Base-by-base conservation (phyloP, 495 filamentous ascomycete species). In the Penicillium paxilli region DNA sequence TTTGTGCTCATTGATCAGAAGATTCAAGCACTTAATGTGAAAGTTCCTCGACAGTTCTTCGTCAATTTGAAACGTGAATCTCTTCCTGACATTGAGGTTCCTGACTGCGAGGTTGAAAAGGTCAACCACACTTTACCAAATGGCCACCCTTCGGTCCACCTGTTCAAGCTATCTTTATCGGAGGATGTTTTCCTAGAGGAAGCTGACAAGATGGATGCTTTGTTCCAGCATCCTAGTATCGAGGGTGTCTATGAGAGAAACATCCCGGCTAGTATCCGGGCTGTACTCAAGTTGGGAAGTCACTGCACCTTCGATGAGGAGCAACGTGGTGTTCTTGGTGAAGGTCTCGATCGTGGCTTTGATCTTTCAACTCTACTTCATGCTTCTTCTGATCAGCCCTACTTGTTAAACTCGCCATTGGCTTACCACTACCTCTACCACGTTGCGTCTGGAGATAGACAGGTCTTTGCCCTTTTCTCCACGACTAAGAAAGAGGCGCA, bases 221-320 rank as follows among this genome's bases (percentile, higher is more conserved):
- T 98, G 12, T 90, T 96, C 73, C 88, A 93, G 55, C 94, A 99
- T 67, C 86, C 91, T 0, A 96, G 91, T 63, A 88, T 98, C 5
- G 94, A 99, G 67, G 94, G 95, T 22, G 89, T 98, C 14, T 99
- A 99, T 65, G 95, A 99, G 65, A 92, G 87, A 65, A 87, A 96
- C 54, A 79, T 99, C 4, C 90, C 95, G 8, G 75, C 96, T 25
- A 88, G 87, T 53, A 76, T 93, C 23, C 82, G 92, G 37, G 94
- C 91, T 10, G 78, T 98, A 26, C 79, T 99, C 14, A 87, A 96
- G 59, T 79, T 99, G 2, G 94, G 94, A 35, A 96, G 87, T 65
- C 74, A 87, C n/a, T 99, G 94, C 70, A 96, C 92, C 14, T 96
- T 98, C 62, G 92, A 99, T 64, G 87, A 96, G 55, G 86, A 74